Conservation (phyloP, 495 filamentous ascomycete genomes). For the Podospora didyma region DNA sequence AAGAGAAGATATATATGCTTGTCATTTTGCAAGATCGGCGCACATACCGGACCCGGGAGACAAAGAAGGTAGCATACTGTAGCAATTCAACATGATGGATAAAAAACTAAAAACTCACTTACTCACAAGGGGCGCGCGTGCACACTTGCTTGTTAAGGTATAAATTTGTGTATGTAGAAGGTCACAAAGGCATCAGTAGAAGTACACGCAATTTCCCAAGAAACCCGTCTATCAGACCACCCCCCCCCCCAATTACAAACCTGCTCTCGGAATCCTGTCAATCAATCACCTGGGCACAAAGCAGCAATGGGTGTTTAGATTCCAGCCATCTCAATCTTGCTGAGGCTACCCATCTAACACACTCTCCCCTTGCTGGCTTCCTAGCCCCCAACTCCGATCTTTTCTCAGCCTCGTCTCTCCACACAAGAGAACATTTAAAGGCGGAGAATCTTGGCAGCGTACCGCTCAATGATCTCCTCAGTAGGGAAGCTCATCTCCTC, state of each 20-base stretch:
- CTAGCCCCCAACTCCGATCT: neutral
- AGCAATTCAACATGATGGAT: no score
- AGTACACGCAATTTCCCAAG: slow-evolving; percentile 14
- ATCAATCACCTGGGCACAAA: neutral
- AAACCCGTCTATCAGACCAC: slow-evolving; percentile 17
- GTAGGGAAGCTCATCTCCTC: slow-evolving; percentile 92
- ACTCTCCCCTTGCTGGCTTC: neutral
- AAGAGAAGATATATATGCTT: no score
- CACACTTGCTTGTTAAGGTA: neutral
- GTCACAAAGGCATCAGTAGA: slow-evolving; percentile 12
- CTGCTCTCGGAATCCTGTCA: slow-evolving; percentile 7
- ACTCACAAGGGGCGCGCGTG: no score
- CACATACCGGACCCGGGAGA: no score
- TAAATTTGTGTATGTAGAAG: slow-evolving; percentile 6
- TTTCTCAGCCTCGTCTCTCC: neutral
- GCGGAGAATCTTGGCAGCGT: slow-evolving; percentile 77
- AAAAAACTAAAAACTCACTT: no score
- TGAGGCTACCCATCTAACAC: neutral
- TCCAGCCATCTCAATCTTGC: neutral
- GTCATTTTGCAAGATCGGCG: no score
- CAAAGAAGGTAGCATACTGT: no score
- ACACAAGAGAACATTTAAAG: slow-evolving; percentile 43
- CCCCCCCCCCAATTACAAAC: slow-evolving; percentile 15
- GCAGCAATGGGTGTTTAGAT: slow-evolving; percentile 1
- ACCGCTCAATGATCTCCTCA: slow-evolving; percentile 75